Conservation (phyloP, 2,329 filamentous ascomycete genomes). For the Calonectria pseudoreteaudii region DNA sequence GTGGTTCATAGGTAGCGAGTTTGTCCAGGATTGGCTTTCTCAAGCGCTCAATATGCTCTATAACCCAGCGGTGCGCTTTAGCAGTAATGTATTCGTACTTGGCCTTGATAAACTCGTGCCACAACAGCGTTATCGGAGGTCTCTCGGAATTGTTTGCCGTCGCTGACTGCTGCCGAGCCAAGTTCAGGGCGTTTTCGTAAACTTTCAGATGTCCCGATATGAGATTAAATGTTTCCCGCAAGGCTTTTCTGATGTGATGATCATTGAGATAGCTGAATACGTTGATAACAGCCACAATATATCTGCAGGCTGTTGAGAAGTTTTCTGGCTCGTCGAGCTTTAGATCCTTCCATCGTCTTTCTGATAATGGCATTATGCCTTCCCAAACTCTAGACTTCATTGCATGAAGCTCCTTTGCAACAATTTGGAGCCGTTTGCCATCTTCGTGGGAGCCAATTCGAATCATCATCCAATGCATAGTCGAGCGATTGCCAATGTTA, state of each 20-base stretch:
- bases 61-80: background rate
- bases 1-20: background rate
- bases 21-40: background rate
- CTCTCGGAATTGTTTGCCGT: background rate
- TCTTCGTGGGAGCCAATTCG: background rate
- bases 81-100: background rate
- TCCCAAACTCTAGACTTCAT: background rate
- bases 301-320: background rate
- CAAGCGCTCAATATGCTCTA: background rate
- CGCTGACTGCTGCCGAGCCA: background rate
- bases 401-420: background rate
- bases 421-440: background rate
- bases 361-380: background rate
- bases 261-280: background rate
- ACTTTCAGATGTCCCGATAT: background rate
- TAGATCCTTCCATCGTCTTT: background rate
- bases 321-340: background rate
- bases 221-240: background rate
- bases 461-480: background rate
- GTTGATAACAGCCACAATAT: background rate
- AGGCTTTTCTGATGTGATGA: background rate
- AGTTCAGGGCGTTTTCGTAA: background rate
- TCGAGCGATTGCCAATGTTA: background rate
- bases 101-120: background rate
- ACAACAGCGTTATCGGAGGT: background rate